phyloP scores from a whole-genome alignment of 805 yeast genomes.

The Wickerhamomyces canadensis region DNA sequence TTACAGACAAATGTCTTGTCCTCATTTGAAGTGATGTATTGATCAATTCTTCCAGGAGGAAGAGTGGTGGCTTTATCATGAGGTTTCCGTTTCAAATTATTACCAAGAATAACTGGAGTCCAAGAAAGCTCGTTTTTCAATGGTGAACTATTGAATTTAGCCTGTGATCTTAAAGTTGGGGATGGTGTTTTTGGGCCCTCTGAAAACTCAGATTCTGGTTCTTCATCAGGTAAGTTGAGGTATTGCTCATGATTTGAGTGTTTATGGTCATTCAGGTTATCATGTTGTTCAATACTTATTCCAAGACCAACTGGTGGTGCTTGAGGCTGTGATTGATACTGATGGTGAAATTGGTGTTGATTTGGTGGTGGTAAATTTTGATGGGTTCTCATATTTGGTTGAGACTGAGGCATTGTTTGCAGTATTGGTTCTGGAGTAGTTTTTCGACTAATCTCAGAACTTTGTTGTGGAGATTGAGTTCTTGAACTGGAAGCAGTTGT shows the following conservation, averaged over 20 bases:
- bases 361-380: neutral
- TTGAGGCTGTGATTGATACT: too few species aligned
- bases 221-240: conserved; percentile 8
- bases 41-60: conserved; percentile 88
- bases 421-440: conserved; percentile 1
- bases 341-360: neutral
- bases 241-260: conserved; percentile 1
- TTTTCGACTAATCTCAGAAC: neutral
- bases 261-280: neutral
- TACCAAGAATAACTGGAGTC: conserved; percentile 22
- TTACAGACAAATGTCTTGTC: conserved; percentile 70
- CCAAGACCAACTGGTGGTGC: conserved; percentile 1
- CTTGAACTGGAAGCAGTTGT: too few species aligned
- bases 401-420: conserved; percentile 6
- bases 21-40: conserved; percentile 68
- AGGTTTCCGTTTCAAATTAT: conserved; percentile 16
- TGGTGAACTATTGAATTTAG: conserved; percentile 19
- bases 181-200: conserved; percentile 36
- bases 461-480: neutral
- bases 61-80: conserved; percentile 47
- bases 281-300: conserved; percentile 1
- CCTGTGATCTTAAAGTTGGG: conserved; percentile 36
- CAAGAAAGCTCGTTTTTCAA: conserved; percentile 13
- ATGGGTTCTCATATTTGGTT: conserved; percentile 1
- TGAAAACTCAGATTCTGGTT: conserved; percentile 29